These are phyloP conservation scores for Phytophthora pseudosyringae DNA, from an alignment of 352 stramenopile species.

Conservation along the genomic window DNA sequence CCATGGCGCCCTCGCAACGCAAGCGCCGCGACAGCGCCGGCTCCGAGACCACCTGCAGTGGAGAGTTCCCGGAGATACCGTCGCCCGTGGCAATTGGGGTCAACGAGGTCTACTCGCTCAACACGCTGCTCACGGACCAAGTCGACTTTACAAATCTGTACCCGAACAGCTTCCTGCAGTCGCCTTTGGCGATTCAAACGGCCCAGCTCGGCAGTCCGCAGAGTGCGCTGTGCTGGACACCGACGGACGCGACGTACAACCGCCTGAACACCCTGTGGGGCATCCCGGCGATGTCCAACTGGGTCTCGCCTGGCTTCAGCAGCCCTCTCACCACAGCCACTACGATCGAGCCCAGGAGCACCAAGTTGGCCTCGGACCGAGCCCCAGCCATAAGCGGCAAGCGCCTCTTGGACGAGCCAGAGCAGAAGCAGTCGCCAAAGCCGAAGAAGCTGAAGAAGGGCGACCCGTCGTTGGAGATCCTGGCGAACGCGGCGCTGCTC, in stretches of 20 bases:
- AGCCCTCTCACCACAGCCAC: slow-evolving; percentile 26
- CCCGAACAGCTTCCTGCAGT: slow-evolving; percentile 30
- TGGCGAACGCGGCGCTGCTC: slow-evolving; percentile 73
- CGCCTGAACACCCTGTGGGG: slow-evolving; percentile 33
- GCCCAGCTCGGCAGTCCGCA: slow-evolving; percentile 28
- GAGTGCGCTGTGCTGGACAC: slow-evolving; percentile 38
- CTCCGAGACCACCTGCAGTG: slow-evolving; percentile 2
- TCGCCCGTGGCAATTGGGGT: background rate
- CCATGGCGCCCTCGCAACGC: slow-evolving; percentile 18
- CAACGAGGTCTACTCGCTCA: slow-evolving; percentile 22
- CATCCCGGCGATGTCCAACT: slow-evolving; percentile 28
- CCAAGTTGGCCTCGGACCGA: slow-evolving; percentile 50
- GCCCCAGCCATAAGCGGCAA: slow-evolving; percentile 38
- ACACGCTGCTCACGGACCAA: slow-evolving; percentile 28
- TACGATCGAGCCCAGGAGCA: slow-evolving; percentile 61
- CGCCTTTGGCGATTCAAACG: slow-evolving; percentile 39
- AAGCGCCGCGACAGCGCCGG: slow-evolving; percentile 22
- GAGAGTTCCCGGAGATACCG: slow-evolving; percentile 5
- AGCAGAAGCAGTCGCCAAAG: slow-evolving; percentile 18
- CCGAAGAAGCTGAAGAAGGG: slow-evolving; percentile 26
- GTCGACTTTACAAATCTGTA: slow-evolving; percentile 32
- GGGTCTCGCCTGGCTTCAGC: slow-evolving; percentile 14
- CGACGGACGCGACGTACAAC: slow-evolving; percentile 34
- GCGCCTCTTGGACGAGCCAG: slow-evolving; percentile 36
- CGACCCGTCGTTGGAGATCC: slow-evolving; percentile 68